These are phyloP conservation scores for Geum urbanum DNA, from an alignment of 306 rosid species.

Conservation along the genomic window DNA sequence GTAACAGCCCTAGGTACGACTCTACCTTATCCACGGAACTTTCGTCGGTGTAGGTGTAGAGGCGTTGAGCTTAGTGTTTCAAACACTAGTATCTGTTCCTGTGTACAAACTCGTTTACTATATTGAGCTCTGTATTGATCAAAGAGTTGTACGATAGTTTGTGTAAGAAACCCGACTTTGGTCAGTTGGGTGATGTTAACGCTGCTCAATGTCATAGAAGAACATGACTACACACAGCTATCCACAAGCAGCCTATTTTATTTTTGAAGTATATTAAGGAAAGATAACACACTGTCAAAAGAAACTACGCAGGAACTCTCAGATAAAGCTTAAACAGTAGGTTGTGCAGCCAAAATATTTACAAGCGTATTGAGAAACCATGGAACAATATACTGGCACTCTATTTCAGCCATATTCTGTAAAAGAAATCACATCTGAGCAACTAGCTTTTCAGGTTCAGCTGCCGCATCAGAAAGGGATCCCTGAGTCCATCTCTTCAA, in stretches of 20 bases:
- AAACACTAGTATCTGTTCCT: too few species aligned
- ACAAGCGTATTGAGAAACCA: slow-evolving; percentile 21
- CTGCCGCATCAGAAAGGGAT: slow-evolving; percentile 42
- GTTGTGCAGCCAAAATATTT: slow-evolving; percentile 9
- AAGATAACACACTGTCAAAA: neutral
- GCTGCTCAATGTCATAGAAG: neutral
- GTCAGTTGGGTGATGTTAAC: too few species aligned
- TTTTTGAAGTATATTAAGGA: neutral
- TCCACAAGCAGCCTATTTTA: neutral
- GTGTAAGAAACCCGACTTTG: too few species aligned
- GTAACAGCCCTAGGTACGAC: too few species aligned
- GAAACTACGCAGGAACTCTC: neutral
- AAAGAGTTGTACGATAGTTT: too few species aligned
- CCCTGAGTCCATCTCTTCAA: slow-evolving; percentile 83
- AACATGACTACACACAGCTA: neutral
- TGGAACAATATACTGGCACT: slow-evolving; percentile 5
- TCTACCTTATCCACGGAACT: too few species aligned
- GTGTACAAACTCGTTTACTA: too few species aligned
- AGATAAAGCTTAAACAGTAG: neutral
- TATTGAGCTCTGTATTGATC: too few species aligned
- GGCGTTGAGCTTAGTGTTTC: too few species aligned
- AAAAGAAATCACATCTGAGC: slow-evolving; percentile 46
- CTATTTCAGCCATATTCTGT: neutral
- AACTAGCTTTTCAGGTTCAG: slow-evolving; percentile 35
- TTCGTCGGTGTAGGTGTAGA: too few species aligned